A percentile compares a stretch with the other conserved stretches of the same genome.
Conservation (phyloP, 768 basidiomycete species). For the Crepidotus variabilis region DNA sequence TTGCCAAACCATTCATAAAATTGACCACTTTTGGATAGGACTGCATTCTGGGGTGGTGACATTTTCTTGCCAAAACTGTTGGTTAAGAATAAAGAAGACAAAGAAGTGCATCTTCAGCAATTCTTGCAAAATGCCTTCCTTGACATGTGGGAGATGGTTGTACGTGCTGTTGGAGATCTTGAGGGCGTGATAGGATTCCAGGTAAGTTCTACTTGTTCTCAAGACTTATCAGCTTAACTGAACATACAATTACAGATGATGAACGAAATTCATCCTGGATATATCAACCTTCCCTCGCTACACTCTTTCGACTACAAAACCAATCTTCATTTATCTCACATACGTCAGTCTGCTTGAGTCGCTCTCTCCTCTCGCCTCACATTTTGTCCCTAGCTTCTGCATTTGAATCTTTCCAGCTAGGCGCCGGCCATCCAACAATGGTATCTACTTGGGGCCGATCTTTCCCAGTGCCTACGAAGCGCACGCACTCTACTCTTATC, state of each 20-base stretch:
- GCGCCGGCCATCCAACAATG: constrained; percentile 76
- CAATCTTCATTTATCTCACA: constrained; percentile 79
- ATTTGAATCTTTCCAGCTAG: constrained; percentile 89
- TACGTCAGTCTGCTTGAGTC: constrained; percentile 50
- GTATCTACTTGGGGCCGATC: constrained; percentile 82
- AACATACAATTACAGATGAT: constrained; percentile 55
- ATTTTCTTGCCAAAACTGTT: constrained; percentile 76
- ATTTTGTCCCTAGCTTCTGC: constrained; percentile 61
- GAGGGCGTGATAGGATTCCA: constrained; percentile 88
- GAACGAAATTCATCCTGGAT: constrained; percentile 95
- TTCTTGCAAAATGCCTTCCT: constrained; percentile 84
- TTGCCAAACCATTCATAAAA: neutral
- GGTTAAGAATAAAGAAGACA: constrained; percentile 42
- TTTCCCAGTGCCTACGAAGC: constrained; percentile 83
- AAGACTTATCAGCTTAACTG: neutral
- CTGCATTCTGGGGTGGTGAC: constrained; percentile 92
- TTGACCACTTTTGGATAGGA: constrained; percentile 41
- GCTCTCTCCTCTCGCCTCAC: neutral
- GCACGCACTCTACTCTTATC: constrained; percentile 52
- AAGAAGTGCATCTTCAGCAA: constrained; percentile 64
- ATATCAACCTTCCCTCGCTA: constrained; percentile 77
- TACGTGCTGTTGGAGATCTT: constrained; percentile 62
- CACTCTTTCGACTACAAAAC: constrained; percentile 92
- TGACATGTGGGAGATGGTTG: constrained; percentile 70
- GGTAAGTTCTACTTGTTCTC: constrained; percentile 39